phyloP scores from a whole-genome alignment of 1,139 yeast species.

The Torulaspora globosa region DNA sequence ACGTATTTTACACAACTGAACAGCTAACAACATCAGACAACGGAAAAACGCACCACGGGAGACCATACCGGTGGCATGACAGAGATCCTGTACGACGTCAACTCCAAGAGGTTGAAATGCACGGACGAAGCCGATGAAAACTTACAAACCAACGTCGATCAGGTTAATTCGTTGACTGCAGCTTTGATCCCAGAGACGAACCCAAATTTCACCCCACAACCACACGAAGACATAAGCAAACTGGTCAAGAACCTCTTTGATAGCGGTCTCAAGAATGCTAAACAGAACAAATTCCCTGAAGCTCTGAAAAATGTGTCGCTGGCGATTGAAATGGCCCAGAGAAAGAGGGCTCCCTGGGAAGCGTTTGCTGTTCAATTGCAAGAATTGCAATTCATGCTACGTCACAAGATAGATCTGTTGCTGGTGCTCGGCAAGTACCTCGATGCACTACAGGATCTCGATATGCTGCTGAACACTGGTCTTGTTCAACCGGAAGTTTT shows the following conservation, averaged over 20 bases:
- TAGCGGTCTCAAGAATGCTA: slow-evolving; percentile 62
- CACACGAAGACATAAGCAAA: slow-evolving; percentile 57
- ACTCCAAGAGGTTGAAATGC: slow-evolving; percentile 7
- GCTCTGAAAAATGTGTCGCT: slow-evolving; percentile 69
- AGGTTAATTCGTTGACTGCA: slow-evolving; percentile 58
- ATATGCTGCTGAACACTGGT: slow-evolving; percentile 64
- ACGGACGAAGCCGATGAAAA: slow-evolving; percentile 35
- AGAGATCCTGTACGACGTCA: slow-evolving; percentile 9
- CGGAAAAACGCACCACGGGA: neutral
- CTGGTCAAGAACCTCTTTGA: slow-evolving; percentile 73
- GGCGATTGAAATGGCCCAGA: slow-evolving; percentile 72
- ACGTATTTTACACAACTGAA: neutral
- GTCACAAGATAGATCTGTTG: slow-evolving; percentile 80
- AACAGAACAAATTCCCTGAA: slow-evolving; percentile 59
- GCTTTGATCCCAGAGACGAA: slow-evolving; percentile 55
- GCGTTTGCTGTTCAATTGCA: slow-evolving; percentile 74
- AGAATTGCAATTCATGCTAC: slow-evolving; percentile 67
- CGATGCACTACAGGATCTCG: slow-evolving; percentile 79
- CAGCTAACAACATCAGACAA: neutral
- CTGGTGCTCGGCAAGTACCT: slow-evolving; percentile 60
- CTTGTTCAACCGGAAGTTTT: slow-evolving; percentile 69
- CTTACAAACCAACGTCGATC: slow-evolving; percentile 50
- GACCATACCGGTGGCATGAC: neutral
- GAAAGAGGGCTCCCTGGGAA: slow-evolving; percentile 82
- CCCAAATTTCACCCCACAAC: slow-evolving; percentile 58